Conservation (phyloP, 345 rosid genomes). For the Boechera retrofracta region DNA sequence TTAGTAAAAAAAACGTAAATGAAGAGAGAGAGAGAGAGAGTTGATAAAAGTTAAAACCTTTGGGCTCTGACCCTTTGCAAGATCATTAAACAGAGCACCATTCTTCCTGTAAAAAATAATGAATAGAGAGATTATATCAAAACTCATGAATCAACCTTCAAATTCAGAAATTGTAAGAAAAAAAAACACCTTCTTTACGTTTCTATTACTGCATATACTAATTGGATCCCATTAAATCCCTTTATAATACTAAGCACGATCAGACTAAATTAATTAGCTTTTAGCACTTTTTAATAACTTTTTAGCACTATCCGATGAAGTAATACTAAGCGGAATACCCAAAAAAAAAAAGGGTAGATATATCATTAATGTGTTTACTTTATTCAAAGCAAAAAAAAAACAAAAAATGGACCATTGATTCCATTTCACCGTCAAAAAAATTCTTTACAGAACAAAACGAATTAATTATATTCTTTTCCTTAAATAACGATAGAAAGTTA, state of each 20-base stretch:
- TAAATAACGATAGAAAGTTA: neutral
- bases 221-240: neutral
- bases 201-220: constrained; percentile 10
- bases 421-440: constrained; percentile 32
- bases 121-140: constrained; percentile 4
- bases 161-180: neutral
- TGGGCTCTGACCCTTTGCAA: constrained; percentile 83
- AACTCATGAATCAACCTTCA: neutral
- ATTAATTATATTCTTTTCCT: neutral
- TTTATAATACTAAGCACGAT: constrained; percentile 1
- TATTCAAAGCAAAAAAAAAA: constrained; percentile 14
- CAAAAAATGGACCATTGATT: constrained; percentile 1
- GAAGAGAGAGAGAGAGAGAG: constrained; percentile 11
- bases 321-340: neutral
- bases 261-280: constrained; percentile 16
- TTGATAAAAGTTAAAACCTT: constrained; percentile 57
- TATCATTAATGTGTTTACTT: constrained; percentile 20
- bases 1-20: neutral
- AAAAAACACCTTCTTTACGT: neutral
- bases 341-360: neutral
- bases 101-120: constrained; percentile 59
- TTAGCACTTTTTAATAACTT: neutral
- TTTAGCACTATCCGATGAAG: constrained; percentile 14
- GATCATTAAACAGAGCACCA: constrained; percentile 60
- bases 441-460: constrained; percentile 11